Conservation (phyloP, 108 stramenopile genomes). For the Cyclotella cryptica region DNA sequence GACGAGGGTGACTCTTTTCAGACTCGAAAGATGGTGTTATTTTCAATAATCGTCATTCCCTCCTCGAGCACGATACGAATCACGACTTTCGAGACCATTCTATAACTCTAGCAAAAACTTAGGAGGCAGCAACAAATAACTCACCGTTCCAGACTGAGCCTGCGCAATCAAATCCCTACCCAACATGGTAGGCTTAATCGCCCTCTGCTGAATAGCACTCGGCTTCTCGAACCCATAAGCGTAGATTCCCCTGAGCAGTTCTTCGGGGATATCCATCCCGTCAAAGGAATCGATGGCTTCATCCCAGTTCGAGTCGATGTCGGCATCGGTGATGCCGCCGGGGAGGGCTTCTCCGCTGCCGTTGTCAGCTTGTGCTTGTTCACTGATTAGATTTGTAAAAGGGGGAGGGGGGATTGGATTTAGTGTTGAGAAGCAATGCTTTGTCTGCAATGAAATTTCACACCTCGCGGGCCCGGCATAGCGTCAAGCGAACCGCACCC, state of each 20-base stretch:
- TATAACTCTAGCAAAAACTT: neutral
- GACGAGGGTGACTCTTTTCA: constrained; percentile 93
- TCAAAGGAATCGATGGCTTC: constrained; percentile 96
- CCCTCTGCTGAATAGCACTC: constrained; percentile 99
- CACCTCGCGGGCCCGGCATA: too few species aligned
- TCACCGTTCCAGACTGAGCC: constrained; percentile 98
- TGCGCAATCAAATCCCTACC: constrained; percentile 99
- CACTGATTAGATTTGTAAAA: constrained; percentile 20
- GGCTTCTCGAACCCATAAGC: constrained; percentile 99
- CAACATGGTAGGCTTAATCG: constrained; percentile 96
- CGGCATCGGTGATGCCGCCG: constrained; percentile 87
- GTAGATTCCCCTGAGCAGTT: constrained; percentile 98
- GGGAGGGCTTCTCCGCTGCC: constrained; percentile 43
- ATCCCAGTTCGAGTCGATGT: constrained; percentile 93
- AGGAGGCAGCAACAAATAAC: constrained; percentile 30
- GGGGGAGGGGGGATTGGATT: neutral
- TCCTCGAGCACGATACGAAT: neutral
- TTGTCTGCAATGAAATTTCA: too few species aligned
- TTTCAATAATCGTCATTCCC: constrained; percentile 77
- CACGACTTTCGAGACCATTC: neutral
- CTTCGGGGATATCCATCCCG: constrained; percentile 96
- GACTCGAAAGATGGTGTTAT: constrained; percentile 99
- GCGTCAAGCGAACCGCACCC: too few species aligned
- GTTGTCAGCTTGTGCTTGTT: constrained; percentile 45
- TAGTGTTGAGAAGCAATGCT: neutral